Conservation (phyloP, 208 protist genomes). For the Leishmania amazonensis region DNA sequence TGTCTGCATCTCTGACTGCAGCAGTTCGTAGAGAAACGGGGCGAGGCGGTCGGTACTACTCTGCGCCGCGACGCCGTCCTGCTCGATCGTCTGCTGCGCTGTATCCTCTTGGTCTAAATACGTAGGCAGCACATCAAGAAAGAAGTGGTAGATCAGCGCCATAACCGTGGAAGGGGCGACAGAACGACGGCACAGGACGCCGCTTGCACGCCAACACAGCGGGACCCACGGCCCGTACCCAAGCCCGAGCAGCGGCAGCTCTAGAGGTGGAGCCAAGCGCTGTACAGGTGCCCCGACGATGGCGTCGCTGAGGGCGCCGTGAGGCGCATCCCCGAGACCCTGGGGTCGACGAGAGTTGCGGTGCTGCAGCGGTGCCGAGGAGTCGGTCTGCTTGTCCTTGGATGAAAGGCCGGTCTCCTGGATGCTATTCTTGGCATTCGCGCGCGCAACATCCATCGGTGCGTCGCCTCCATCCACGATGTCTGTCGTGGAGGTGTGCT, state of each 20-base stretch:
- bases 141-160: slow-evolving; percentile 71
- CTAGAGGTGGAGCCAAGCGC: slow-evolving; percentile 7
- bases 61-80: not conserved
- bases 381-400: not conserved
- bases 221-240: slow-evolving; percentile 43
- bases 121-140: slow-evolving; percentile 54
- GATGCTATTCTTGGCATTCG: not conserved
- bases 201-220: slow-evolving; percentile 50
- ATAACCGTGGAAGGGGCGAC: slow-evolving; percentile 36
- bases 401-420: not conserved
- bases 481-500: not conserved
- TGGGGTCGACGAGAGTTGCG: slow-evolving; percentile 12
- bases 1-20: slow-evolving; percentile 25
- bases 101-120: slow-evolving; percentile 42
- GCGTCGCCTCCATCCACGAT: not conserved
- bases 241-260: slow-evolving; percentile 52
- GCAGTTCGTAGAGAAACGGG: slow-evolving; percentile 17
- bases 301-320: not conserved
- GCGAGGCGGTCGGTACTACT: slow-evolving; percentile 4
- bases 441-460: not conserved
- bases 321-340: not conserved
- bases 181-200: slow-evolving; percentile 47
- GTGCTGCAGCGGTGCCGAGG: not conserved
- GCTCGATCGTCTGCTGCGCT: not conserved
- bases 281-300: not conserved